phyloP scores from a whole-genome alignment of 768 basidiomycete species.

The Mycena epipterygia region DNA sequence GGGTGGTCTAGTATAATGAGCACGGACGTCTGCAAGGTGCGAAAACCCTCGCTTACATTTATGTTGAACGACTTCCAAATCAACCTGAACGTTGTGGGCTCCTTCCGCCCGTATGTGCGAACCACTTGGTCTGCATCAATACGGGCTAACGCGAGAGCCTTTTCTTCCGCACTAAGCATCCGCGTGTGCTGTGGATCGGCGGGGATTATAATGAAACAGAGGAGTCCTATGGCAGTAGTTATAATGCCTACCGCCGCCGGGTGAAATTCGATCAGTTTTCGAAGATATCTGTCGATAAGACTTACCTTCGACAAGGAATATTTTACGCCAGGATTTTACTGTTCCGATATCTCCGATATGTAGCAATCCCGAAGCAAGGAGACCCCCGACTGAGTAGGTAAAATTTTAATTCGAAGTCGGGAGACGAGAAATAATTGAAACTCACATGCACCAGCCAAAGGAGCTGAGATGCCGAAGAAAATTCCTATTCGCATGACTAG shows the following conservation, averaged over 20 bases:
- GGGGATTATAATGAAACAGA: constrained; percentile 53
- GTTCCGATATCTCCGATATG: constrained; percentile 46
- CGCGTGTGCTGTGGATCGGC: constrained; percentile 51
- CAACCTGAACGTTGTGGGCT: constrained; percentile 46
- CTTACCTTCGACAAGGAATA: constrained; percentile 59
- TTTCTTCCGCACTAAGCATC: constrained; percentile 49
- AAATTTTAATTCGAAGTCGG: not conserved
- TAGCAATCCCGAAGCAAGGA: constrained; percentile 53
- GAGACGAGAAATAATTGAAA: not conserved
- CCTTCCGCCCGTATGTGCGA: constrained; percentile 44
- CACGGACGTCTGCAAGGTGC: not conserved
- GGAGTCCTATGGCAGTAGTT: constrained; percentile 51
- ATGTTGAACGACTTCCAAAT: constrained; percentile 48
- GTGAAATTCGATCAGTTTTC: not conserved
- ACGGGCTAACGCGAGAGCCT: constrained; percentile 49
- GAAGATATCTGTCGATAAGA: not conserved
- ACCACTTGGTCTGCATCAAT: constrained; percentile 52
- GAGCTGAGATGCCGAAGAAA: constrained; percentile 51
- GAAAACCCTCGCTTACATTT: constrained; percentile 44
- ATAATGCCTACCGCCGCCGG: constrained; percentile 47
- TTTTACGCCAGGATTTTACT: constrained; percentile 54
- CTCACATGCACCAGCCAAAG: constrained; percentile 53
- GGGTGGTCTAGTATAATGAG: constrained; percentile 42
- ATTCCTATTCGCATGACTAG: constrained; percentile 52
- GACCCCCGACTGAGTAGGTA: constrained; percentile 49